Percentiles rank a stretch among this genome's conserved stretches.
Evolutionary conservation across 768 basidiomycete species (phyloP).

Genomic region (Auriscalpium orientale): DNA sequence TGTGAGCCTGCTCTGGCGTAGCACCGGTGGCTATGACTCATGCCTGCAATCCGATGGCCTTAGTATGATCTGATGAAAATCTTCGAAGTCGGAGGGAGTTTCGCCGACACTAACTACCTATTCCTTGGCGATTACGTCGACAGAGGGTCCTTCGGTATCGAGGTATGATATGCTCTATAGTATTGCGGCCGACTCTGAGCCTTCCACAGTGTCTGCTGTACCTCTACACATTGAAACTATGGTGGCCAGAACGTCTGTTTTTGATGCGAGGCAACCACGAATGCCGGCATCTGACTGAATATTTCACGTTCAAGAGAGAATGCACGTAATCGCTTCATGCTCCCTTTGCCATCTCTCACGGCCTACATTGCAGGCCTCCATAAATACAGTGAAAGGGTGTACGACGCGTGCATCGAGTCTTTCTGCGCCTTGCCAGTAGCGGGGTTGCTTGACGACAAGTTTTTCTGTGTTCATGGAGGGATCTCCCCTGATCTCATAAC

Average conservation of each 20-base stretch:
- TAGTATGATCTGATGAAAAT: slow-evolving; percentile 97
- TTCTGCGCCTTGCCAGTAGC: slow-evolving; percentile 89
- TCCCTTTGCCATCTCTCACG: neutral
- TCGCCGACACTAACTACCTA: slow-evolving; percentile 75
- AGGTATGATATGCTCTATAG: slow-evolving; percentile 29
- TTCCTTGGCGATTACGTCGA: slow-evolving; percentile 97
- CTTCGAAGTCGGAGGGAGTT: slow-evolving; percentile 85
- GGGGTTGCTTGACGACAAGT: slow-evolving; percentile 88
- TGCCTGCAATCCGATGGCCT: neutral
- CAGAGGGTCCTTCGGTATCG: slow-evolving; percentile 80
- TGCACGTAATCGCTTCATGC: slow-evolving; percentile 36
- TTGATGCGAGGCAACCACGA: slow-evolving; percentile 61
- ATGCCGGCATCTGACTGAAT: slow-evolving; percentile 58
- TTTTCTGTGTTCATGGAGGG: slow-evolving; percentile 97
- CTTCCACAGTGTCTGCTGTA: slow-evolving; percentile 43
- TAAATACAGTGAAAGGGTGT: slow-evolving; percentile 81
- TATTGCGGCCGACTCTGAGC: neutral
- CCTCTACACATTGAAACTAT: slow-evolving; percentile 57
- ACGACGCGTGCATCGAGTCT: slow-evolving; percentile 86
- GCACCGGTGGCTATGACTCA: neutral
- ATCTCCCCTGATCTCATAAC: slow-evolving; percentile 80
- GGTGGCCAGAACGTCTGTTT: slow-evolving; percentile 53
- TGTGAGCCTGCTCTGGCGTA: slow-evolving; percentile 33
- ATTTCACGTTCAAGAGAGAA: slow-evolving; percentile 93
- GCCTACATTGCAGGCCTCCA: slow-evolving; percentile 54